Percentiles rank a stretch among this genome's conserved stretches.
These are phyloP conservation scores for Deinandra increscens DNA, from an alignment of 129 eudicot species.

Conservation along the genomic window DNA sequence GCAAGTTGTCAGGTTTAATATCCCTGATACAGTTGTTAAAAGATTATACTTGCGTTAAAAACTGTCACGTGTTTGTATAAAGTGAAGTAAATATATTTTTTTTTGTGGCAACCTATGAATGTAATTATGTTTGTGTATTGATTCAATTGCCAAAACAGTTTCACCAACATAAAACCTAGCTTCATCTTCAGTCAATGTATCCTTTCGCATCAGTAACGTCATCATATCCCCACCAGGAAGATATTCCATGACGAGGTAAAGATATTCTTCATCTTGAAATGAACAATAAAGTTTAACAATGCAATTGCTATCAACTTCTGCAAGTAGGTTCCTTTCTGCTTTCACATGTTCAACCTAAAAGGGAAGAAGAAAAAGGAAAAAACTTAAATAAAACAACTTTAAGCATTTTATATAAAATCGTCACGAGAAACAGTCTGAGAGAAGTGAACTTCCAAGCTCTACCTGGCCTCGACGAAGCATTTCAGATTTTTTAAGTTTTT, in stretches of 20 bases:
- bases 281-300: conserved; percentile 95
- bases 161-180: conserved; percentile 91
- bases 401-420: conserved; percentile 17
- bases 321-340: conserved; percentile 94
- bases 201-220: conserved; percentile 93
- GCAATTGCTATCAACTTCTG: conserved; percentile 97
- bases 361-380: neutral
- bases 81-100: conserved; percentile 6
- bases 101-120: conserved; percentile 68
- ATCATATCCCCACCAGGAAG: conserved; percentile 99
- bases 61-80: neutral
- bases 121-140: conserved; percentile 93
- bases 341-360: conserved; percentile 93
- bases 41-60: conserved; percentile 13
- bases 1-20: conserved; percentile 94
- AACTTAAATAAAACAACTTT: neutral
- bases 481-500: conserved; percentile 93
- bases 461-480: conserved; percentile 99
- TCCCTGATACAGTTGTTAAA: conserved; percentile 53
- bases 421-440: neutral
- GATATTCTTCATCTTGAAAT: conserved; percentile 92
- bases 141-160: conserved; percentile 92
- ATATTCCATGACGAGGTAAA: conserved; percentile 92
- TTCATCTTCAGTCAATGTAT: conserved; percentile 85
- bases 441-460: neutral